phyloP scores from a whole-genome alignment of 139 green algal species.

The Micractinium conductrix region DNA sequence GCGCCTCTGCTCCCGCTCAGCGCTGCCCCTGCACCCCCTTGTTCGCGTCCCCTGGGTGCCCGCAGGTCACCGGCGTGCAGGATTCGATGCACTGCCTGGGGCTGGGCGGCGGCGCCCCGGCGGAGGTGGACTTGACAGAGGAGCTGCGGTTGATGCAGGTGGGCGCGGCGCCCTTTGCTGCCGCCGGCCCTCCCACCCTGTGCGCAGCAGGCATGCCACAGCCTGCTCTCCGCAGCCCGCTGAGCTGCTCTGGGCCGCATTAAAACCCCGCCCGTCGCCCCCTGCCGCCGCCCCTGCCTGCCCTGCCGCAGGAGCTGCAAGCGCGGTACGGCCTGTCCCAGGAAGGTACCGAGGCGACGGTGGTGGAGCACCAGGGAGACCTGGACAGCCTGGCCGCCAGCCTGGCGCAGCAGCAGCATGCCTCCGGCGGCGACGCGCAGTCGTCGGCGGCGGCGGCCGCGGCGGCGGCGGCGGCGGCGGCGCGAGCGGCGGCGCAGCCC shows the following conservation, averaged over 20 bases:
- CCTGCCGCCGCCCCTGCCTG: not conserved
- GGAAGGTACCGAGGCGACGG: not conserved
- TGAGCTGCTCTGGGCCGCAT: not conserved
- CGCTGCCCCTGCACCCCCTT: no score
- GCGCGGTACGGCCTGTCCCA: conserved; percentile 14
- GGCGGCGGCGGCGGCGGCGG: not conserved
- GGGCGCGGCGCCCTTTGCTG: not conserved
- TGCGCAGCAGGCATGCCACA: no score
- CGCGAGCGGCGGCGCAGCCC: not conserved
- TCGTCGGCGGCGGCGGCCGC: not conserved
- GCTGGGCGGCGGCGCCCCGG: not conserved
- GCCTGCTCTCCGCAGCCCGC: no score
- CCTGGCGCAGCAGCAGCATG: conserved; percentile 26
- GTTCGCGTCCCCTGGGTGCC: no score
- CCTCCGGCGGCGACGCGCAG: not conserved
- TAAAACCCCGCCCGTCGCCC: no score
- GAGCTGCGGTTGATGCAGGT: conserved; percentile 42
- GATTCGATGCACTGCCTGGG: conserved; percentile 24
- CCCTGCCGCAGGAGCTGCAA: conserved; percentile 13
- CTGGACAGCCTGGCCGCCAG: conserved; percentile 17
- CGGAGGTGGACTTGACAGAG: conserved; percentile 54
- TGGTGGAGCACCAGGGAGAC: conserved; percentile 28
- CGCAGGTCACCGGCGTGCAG: conserved; percentile 16
- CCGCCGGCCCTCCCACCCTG: no score
- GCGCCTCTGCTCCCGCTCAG: no score